Conservation (phyloP, 345 rosid genomes). For the Citrus reticulata region DNA sequence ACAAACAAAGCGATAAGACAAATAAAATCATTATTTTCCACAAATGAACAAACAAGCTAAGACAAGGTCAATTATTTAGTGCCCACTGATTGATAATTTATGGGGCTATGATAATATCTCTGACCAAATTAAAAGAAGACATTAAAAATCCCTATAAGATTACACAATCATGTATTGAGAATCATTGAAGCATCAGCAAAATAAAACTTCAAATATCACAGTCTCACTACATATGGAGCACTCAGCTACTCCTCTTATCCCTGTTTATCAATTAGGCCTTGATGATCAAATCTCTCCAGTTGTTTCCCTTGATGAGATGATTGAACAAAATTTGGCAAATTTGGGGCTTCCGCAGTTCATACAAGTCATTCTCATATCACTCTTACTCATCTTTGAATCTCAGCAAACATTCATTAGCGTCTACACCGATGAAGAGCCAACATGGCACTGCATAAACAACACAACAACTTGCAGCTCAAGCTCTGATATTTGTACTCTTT, state of each 20-base stretch:
- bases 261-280: neutral
- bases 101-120: neutral
- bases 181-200: neutral
- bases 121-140: neutral
- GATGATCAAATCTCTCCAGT: neutral
- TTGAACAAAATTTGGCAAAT: conserved; percentile 30
- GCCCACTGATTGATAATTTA: neutral
- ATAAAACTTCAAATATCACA: neutral
- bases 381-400: conserved; percentile 47
- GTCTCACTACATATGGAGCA: neutral
- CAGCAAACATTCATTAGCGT: conserved; percentile 60
- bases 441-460: conserved; percentile 43
- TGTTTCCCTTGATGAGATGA: conserved; percentile 26
- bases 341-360: conserved; percentile 35
- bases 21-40: neutral
- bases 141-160: neutral
- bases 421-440: conserved; percentile 50
- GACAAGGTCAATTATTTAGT: neutral
- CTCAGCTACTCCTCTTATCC: neutral
- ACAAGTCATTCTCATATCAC: conserved; percentile 47
- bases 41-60: neutral
- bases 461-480: conserved; percentile 16
- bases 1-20: neutral
- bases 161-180: neutral
- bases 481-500: conserved; percentile 31